A percentile compares a stretch with the other conserved stretches of the same genome.
phyloP scores from a whole-genome alignment of 2,329 filamentous ascomycete species.

The Fusarium sp. region DNA sequence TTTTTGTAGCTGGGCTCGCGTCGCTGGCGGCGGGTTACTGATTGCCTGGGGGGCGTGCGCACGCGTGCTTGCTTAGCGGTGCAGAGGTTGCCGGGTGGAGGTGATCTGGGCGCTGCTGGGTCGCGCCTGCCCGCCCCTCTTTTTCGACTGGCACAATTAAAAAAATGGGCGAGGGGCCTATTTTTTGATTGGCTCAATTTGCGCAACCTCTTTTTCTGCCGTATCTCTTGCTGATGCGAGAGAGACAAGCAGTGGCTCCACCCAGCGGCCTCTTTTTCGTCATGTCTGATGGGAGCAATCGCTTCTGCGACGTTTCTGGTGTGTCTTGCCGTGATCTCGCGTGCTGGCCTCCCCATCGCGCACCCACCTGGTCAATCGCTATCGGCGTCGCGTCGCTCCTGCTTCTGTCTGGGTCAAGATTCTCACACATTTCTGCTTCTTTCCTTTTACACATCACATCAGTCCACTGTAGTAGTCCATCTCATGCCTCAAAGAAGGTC shows the following conservation, averaged over 20 bases:
- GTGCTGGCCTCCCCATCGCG: not conserved
- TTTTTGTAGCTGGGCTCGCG: conserved; percentile 75
- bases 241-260: conserved; percentile 9
- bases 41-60: conserved; percentile 59
- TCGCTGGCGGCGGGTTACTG: conserved; percentile 69
- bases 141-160: conserved; percentile 34
- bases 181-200: conserved; percentile 38
- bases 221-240: conserved; percentile 29
- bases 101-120: conserved; percentile 40
- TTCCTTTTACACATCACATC: conserved; percentile 40
- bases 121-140: conserved; percentile 38
- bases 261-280: conserved; percentile 24
- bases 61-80: conserved; percentile 39
- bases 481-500: not conserved
- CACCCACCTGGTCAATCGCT: not conserved
- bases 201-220: conserved; percentile 6
- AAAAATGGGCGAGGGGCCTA: conserved; percentile 38
- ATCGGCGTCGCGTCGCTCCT: conserved; percentile 9
- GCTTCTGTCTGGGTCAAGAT: conserved; percentile 31
- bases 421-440: conserved; percentile 30
- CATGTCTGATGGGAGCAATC: conserved; percentile 20
- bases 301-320: not conserved
- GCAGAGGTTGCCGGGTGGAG: conserved; percentile 25
- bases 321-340: conserved; percentile 2
- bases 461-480: not conserved